phyloP scores from a whole-genome alignment of 2,329 filamentous ascomycete genomes.

The Pseudogymnoascus sp. region DNA sequence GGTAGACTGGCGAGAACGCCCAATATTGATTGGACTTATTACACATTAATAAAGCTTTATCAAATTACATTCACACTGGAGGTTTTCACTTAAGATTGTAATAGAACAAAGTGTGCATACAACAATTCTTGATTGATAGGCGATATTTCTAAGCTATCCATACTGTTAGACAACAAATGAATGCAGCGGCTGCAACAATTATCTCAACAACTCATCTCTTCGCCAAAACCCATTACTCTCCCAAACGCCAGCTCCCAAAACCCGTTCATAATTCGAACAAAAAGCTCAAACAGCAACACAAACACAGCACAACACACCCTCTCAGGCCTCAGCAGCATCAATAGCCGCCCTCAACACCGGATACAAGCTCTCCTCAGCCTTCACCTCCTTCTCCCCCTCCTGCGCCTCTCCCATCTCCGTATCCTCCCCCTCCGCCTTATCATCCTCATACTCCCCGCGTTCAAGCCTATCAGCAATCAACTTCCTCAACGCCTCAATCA shows the following conservation, averaged over 20 bases:
- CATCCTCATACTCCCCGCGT: constrained; percentile 43
- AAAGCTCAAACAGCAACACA: not conserved
- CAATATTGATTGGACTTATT: not conserved
- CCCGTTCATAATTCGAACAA: not conserved
- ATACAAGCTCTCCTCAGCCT: constrained; percentile 12
- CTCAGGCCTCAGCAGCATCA: constrained; percentile 5
- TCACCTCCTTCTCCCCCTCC: not conserved
- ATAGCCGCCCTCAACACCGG: constrained; percentile 12
- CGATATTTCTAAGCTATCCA: not conserved
- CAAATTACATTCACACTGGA: not conserved
- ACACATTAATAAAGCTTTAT: not conserved
- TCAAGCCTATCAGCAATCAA: constrained; percentile 52
- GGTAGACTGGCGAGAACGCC: not conserved
- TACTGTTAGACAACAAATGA: not conserved
- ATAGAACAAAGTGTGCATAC: not conserved
- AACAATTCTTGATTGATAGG: not conserved
- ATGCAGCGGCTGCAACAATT: not conserved
- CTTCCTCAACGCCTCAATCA: constrained; percentile 54
- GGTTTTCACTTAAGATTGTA: not conserved
- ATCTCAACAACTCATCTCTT: not conserved
- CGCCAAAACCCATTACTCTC: not conserved
- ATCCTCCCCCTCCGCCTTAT: constrained; percentile 23
- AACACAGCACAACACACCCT: not conserved
- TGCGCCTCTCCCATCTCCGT: constrained; percentile 16
- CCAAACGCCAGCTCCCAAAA: not conserved